Evolutionary conservation across 768 basidiomycete genomes (phyloP).

Genomic region (Amanita pallidorosea): DNA sequence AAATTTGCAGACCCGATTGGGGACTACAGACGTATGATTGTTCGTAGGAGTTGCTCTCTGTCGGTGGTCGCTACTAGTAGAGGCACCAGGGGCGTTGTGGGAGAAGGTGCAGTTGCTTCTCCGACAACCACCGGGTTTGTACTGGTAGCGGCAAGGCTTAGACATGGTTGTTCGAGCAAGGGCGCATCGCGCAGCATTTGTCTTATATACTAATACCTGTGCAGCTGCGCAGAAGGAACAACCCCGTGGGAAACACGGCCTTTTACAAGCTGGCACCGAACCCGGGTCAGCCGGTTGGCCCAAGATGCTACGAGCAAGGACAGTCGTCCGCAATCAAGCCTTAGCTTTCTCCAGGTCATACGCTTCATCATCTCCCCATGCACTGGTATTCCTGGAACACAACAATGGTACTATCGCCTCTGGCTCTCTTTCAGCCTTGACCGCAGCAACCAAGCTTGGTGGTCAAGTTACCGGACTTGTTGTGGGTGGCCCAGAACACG

Average conservation of each 20-base stretch:
- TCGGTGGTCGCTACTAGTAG: neutral
- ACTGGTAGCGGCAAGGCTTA: conserved; percentile 2
- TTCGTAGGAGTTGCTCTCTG: conserved; percentile 3
- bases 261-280: neutral
- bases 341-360: conserved; percentile 28
- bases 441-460: conserved; percentile 80
- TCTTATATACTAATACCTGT: neutral
- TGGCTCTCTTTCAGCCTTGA: conserved; percentile 80
- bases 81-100: conserved; percentile 8
- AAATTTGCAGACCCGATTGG: conserved; percentile 30
- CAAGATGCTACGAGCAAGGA: conserved; percentile 4
- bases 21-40: conserved; percentile 10
- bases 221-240: neutral
- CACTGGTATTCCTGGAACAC: conserved; percentile 88
- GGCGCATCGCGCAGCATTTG: neutral
- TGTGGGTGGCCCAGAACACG: conserved; percentile 57
- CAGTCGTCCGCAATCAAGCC: neutral
- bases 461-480: conserved; percentile 77
- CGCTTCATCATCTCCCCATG: conserved; percentile 56
- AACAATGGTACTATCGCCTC: conserved; percentile 72
- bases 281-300: neutral
- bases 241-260: neutral
- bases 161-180: conserved; percentile 1
- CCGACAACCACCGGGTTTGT: conserved; percentile 34
- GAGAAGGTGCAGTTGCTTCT: conserved; percentile 29